These are phyloP conservation scores for Tetragonia tetragonoides DNA, from an alignment of 148 eudicot species.

Conservation along the genomic window DNA sequence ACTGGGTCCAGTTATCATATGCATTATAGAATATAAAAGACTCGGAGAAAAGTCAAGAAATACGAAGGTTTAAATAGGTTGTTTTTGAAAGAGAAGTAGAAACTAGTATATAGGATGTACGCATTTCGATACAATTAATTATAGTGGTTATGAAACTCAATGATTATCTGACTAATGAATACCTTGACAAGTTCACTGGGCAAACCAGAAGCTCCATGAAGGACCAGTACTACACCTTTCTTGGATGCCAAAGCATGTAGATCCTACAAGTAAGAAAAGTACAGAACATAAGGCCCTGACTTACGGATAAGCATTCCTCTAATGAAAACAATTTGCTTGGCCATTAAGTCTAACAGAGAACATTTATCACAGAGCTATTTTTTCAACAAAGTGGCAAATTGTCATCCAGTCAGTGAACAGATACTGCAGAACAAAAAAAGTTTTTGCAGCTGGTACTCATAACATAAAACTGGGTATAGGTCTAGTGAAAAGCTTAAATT, in stretches of 20 bases:
- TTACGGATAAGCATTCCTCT: not conserved
- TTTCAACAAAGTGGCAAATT: not conserved
- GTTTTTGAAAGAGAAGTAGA: not conserved
- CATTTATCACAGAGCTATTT: not conserved
- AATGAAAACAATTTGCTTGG: too few species aligned
- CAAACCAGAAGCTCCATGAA: slow-evolving; percentile 98
- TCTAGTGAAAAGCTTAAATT: too few species aligned
- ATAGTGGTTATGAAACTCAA: not conserved
- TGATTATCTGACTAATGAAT: not conserved
- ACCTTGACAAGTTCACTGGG: slow-evolving; percentile 76
- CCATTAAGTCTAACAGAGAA: not conserved
- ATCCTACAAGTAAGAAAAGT: slow-evolving; percentile 44
- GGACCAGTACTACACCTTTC: slow-evolving; percentile 75
- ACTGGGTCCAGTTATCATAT: not conserved
- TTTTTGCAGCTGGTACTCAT: too few species aligned
- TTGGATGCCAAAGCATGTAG: slow-evolving; percentile 56
- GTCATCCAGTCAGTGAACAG: not conserved
- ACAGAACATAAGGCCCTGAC: not conserved
- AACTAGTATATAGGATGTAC: not conserved
- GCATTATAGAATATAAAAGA: not conserved
- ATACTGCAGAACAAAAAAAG: too few species aligned
- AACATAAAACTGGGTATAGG: too few species aligned
- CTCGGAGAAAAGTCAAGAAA: not conserved
- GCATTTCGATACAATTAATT: too few species aligned
- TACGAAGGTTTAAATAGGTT: too few species aligned